Base-by-base conservation (phyloP, 2,329 filamentous ascomycete species). In the Aspergillus nomiae region DNA sequence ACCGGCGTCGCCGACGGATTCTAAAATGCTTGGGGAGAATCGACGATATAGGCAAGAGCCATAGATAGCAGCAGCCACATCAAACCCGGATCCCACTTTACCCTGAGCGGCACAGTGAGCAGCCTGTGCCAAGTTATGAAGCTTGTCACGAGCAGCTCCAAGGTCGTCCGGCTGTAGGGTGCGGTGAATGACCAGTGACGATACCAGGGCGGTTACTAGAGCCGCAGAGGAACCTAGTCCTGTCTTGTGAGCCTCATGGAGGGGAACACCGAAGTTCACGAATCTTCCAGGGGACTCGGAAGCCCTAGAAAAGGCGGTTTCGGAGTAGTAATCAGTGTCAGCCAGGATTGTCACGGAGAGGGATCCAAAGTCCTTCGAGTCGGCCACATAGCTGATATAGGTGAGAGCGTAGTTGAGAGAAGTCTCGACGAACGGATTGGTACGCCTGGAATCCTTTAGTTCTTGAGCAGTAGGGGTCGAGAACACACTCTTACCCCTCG, bases 311-410 rank as follows among this genome's bases (percentile, higher is more conserved):
- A 82, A 74, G 30, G 82, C 76, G 3, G 89, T 84, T 63, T 89
- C 88, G 5, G 95, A 97, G 83, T 98, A 99, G 85, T 99, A 99
- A 81, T 96, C 92, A 74, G 95, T 94, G 80, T 97, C 93, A 64
- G 95, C 94, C 41, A 98, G 86, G 75, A 99, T 94, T 65, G 91
- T 93, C 76, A 98, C 87, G 16, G 87, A 87, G 34, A 90, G 81
- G 4, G 93, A 87, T 16, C 85, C 84, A 73, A 95, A 77, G 56
- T 88, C 73, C 80, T 85, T 74, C 6, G 78, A 80, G 75, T 76
- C 83, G 77, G 80, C 68, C 68, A 81, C 68, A 78, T 80, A 74
- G 77, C 79, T 73, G 78, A 84, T 76, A 92, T 97, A 97, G 60
- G 90, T 95, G 70, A 98, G 86, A 60, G 87, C 91, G 81, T 96